These are phyloP conservation scores for Candida silvatica DNA, from an alignment of 805 yeast genomes.

Conservation along the genomic window DNA sequence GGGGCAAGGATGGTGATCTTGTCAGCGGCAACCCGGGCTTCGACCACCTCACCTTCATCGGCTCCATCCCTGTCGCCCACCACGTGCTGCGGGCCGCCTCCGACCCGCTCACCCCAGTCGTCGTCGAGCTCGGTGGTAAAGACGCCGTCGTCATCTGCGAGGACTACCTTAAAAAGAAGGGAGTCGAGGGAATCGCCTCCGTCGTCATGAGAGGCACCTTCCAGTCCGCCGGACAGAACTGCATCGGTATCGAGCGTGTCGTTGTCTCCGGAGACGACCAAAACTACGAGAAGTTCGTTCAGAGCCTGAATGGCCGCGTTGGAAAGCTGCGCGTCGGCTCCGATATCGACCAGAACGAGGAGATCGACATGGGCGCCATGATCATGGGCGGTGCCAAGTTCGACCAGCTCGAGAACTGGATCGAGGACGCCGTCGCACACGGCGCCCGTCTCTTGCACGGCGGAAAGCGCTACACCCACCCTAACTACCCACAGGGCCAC, in stretches of 20 bases:
- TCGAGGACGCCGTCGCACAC: slow-evolving; percentile 62
- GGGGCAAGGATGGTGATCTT: slow-evolving; percentile 78
- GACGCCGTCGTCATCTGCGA: slow-evolving; percentile 87
- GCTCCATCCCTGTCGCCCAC: slow-evolving; percentile 92
- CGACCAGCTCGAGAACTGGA: slow-evolving; percentile 52
- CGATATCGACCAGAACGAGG: slow-evolving; percentile 83
- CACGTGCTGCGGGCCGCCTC: slow-evolving; percentile 79
- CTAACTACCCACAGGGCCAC: slow-evolving; percentile 92
- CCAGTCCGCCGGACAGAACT: slow-evolving; percentile 96
- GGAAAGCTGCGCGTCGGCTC: slow-evolving; percentile 70
- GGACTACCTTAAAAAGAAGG: slow-evolving; percentile 48
- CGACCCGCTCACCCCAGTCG: slow-evolving; percentile 84
- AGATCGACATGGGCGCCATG: slow-evolving; percentile 95
- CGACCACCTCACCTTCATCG: slow-evolving; percentile 88
- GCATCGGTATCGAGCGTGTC: slow-evolving; percentile 95
- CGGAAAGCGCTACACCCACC: slow-evolving; percentile 75
- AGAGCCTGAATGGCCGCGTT: slow-evolving; percentile 49
- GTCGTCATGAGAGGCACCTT: slow-evolving; percentile 90
- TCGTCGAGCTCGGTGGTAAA: slow-evolving; percentile 94
- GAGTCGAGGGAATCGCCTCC: slow-evolving; percentile 51
- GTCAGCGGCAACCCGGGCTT: slow-evolving; percentile 79
- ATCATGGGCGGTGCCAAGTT: slow-evolving; percentile 69
- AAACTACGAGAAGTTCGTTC: slow-evolving; percentile 56
- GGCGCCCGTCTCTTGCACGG: slow-evolving; percentile 84
- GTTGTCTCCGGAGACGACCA: slow-evolving; percentile 57